These are phyloP conservation scores for Macadamia integrifolia DNA, from an alignment of 164 flowering plant species.

Conservation along the genomic window DNA sequence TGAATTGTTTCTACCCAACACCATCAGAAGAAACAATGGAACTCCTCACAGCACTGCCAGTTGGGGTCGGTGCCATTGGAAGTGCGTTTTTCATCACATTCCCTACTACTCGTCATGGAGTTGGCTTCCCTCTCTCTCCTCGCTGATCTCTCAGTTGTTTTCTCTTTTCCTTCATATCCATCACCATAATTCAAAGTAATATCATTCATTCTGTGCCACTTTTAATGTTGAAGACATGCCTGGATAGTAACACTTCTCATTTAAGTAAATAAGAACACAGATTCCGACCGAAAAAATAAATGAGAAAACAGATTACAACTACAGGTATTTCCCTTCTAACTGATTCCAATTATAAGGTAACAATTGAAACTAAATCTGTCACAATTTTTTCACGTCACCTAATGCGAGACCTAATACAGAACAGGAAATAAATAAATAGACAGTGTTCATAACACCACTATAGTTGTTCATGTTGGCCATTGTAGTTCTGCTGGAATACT, in stretches of 20 bases:
- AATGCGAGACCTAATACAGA: background rate
- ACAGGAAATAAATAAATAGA: background rate
- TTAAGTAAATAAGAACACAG: no score
- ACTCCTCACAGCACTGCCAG: background rate
- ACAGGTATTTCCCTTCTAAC: no score
- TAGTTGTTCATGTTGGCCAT: background rate
- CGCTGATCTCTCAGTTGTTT: background rate
- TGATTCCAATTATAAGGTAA: no score
- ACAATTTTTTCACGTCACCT: no score
- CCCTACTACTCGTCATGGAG: background rate
- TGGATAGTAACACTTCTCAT: no score
- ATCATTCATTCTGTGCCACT: background rate
- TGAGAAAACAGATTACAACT: no score
- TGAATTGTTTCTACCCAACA: slow-evolving; percentile 12
- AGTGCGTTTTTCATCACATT: background rate
- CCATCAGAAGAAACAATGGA: background rate
- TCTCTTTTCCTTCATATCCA: background rate
- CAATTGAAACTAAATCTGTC: no score
- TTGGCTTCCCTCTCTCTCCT: background rate
- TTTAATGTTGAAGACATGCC: no score
- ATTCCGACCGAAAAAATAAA: no score
- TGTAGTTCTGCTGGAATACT: background rate
- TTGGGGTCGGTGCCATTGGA: background rate
- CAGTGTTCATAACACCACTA: background rate
- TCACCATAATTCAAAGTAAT: background rate